Evolutionary conservation across 805 yeast species (phyloP), one percentile per base, ranked within the genome.

Genomic region (Ogataea allantospora): DNA sequence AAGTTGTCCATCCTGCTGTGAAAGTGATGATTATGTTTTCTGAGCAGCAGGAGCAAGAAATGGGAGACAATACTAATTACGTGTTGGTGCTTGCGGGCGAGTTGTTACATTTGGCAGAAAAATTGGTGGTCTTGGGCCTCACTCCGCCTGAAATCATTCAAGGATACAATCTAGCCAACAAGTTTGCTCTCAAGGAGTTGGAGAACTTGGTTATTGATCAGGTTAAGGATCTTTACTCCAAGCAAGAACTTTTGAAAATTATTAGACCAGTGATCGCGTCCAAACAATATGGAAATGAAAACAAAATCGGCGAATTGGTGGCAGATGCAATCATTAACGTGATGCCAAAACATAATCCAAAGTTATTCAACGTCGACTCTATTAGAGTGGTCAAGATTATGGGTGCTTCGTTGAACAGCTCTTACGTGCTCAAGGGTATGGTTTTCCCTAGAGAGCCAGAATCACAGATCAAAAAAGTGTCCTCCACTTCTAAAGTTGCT

Each of bases 381-480:
- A 77, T 93, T 45, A 80, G 99, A 60, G 96, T 93, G 12, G 99
- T 93, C 35, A 93, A 93, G 67, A 84, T 93, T 51, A 87, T 93
- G 96, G 99, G 99, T 44, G 73, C 95, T 12, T 73, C 89, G 35
- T 70, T 93, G 51, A 65, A 69, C 24, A 72, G 73, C 52, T 83
- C 95, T 9, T 74, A 74, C 54, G 98, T 93, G 36, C 71, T 93
- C 47, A 87, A 85, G 65, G 99, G 99, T 51, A 93, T 93, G 99
- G 96, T 93, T 25, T 91, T 93, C 74, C 95, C 95, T 50, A 78
- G 95, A 54, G 95, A 88, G 63, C 96, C 98, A n/a, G 98, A 91
- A 62, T 95, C 97, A 11, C 80, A 78, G 50, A 65, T 89, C 33
- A 88, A 87, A 59, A 74, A 80, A 45, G 67, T 83, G 40, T 60